These are phyloP conservation scores for Lathyrus aphaca DNA, from an alignment of 306 rosid species.

Conservation along the genomic window DNA sequence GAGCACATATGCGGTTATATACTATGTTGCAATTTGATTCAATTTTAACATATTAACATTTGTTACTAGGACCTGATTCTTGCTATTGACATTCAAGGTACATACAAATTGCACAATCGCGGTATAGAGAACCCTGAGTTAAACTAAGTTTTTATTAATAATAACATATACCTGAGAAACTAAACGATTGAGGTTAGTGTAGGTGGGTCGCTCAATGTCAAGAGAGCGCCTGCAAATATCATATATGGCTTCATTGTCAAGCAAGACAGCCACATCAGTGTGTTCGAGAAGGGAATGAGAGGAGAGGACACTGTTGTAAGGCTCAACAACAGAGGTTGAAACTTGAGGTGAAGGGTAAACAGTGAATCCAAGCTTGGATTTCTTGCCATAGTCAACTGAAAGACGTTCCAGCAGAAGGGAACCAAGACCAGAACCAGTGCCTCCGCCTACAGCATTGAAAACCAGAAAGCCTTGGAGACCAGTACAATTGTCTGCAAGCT, in stretches of 20 bases:
- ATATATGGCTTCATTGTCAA: constrained; percentile 83
- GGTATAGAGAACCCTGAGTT: not conserved
- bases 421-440: constrained; percentile 88
- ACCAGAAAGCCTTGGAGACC: constrained; percentile 89
- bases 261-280: constrained; percentile 76
- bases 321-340: constrained; percentile 89
- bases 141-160: not conserved
- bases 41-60: not conserved
- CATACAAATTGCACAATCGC: not conserved
- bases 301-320: constrained; percentile 88
- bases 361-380: constrained; percentile 78
- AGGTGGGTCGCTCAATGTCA: constrained; percentile 86
- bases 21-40: not conserved
- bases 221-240: constrained; percentile 87
- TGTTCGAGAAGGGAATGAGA: constrained; percentile 87
- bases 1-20: not conserved
- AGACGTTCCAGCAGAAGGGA: constrained; percentile 79
- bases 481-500: constrained; percentile 84
- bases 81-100: not conserved
- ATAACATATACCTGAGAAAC: constrained; percentile 62
- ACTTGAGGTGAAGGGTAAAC: constrained; percentile 92
- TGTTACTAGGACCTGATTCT: not conserved
- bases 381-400: constrained; percentile 59
- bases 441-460: constrained; percentile 85
- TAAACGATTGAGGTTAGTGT: constrained; percentile 80